A percentile compares a stretch with the other conserved stretches of the same genome.
phyloP scores from a whole-genome alignment of 345 rosid species.

The Eucalyptus polyanthemos region DNA sequence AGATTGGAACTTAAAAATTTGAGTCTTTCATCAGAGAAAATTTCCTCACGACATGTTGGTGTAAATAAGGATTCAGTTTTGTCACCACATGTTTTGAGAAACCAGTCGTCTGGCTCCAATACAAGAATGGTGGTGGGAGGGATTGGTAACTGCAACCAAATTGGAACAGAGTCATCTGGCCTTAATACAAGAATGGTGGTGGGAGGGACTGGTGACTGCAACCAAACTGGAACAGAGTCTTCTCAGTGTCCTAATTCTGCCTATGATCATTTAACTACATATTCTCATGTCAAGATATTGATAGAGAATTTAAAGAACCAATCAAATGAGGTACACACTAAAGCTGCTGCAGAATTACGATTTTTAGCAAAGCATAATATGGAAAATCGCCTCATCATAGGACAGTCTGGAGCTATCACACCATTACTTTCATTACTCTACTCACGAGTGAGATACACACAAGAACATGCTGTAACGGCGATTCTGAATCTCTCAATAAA shows the following conservation, averaged over 20 bases:
- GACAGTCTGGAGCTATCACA: constrained; percentile 49
- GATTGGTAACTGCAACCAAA: constrained; percentile 8
- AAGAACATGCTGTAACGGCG: constrained; percentile 90
- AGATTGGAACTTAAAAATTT: constrained; percentile 6
- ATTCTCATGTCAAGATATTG: constrained; percentile 38
- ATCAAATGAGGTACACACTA: constrained; percentile 34
- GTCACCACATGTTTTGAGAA: constrained; percentile 23
- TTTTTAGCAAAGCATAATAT: constrained; percentile 52
- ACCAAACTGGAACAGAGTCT: constrained; percentile 4
- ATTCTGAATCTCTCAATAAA: constrained; percentile 80
- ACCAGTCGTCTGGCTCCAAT: constrained; percentile 11
- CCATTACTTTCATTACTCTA: constrained; percentile 62
- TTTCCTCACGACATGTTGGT: constrained; percentile 7
- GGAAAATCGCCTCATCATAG: constrained; percentile 66
- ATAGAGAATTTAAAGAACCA: constrained; percentile 56
- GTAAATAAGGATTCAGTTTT: constrained; percentile 24
- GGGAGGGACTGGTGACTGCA: constrained; percentile 13
- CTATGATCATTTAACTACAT: constrained; percentile 27
- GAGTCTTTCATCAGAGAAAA: constrained; percentile 11
- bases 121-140: constrained; percentile 13
- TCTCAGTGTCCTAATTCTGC: constrained; percentile 15
- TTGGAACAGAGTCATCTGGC: constrained; percentile 3
- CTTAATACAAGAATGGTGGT: constrained; percentile 16
- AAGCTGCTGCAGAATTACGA: constrained; percentile 83
- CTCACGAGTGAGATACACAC: constrained; percentile 50